Percentiles rank a stretch among this genome's conserved stretches.
Evolutionary conservation across 805 yeast genomes (phyloP).

Genomic region (Myxozyma melibiosi): DNA sequence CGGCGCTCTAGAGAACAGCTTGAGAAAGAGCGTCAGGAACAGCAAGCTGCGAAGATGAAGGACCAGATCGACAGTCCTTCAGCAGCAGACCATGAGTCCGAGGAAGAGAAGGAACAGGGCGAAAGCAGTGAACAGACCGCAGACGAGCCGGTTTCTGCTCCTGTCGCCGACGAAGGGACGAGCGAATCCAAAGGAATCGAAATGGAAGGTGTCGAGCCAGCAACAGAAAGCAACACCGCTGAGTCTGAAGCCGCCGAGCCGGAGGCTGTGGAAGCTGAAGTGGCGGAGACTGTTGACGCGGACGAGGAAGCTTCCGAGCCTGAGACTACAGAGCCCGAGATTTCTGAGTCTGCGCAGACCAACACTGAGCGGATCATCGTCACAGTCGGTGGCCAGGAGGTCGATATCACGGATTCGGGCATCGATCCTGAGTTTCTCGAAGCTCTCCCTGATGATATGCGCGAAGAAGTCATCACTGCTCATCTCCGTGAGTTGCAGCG

Average conservation of each 20-base stretch:
- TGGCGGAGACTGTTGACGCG: slow-evolving; percentile 5
- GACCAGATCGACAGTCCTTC: neutral
- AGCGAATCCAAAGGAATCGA: slow-evolving; percentile 9
- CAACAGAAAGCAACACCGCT: neutral
- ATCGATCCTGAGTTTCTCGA: slow-evolving; percentile 88
- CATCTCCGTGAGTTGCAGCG: slow-evolving; percentile 72
- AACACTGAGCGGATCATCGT: slow-evolving; percentile 61
- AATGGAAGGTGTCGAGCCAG: slow-evolving; percentile 18
- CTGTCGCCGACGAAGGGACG: slow-evolving; percentile 26
- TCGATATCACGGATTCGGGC: slow-evolving; percentile 86
- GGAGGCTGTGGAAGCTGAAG: slow-evolving; percentile 23
- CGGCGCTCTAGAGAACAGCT: slow-evolving; percentile 38
- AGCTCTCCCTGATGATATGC: slow-evolving; percentile 89
- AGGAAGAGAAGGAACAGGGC: neutral
- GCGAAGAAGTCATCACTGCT: slow-evolving; percentile 87
- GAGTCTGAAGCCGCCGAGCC: neutral
- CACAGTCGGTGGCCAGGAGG: slow-evolving; percentile 71
- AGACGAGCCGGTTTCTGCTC: slow-evolving; percentile 36
- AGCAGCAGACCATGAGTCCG: slow-evolving; percentile 12
- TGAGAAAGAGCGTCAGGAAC: slow-evolving; percentile 37
- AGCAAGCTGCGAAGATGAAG: slow-evolving; percentile 35
- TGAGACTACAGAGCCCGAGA: neutral
- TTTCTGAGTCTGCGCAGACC: slow-evolving; percentile 28
- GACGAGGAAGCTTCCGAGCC: slow-evolving; percentile 32
- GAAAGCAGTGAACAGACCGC: neutral